Percentiles rank a stretch among this genome's conserved stretches.
Evolutionary conservation across 331 rosid genomes (phyloP).

Genomic region (Rosa hybrid): DNA sequence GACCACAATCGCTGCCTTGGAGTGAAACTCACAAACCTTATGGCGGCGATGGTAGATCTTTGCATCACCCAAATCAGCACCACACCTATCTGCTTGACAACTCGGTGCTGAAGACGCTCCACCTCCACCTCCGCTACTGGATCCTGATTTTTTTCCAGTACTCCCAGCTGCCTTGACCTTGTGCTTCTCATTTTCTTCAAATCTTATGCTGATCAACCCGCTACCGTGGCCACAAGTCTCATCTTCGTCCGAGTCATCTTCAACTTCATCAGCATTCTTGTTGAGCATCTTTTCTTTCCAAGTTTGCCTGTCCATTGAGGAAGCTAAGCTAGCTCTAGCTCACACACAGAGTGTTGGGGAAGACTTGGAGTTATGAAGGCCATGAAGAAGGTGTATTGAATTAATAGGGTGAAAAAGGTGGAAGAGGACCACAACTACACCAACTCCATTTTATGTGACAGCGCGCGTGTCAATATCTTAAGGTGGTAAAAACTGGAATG

Average conservation of each 20-base stretch:
- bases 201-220: conserved; percentile 13
- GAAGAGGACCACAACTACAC: conserved; percentile 55
- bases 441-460: conserved; percentile 31
- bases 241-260: conserved; percentile 65
- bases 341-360: neutral
- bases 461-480: conserved; percentile 20
- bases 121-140: conserved; percentile 35
- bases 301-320: conserved; percentile 53
- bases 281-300: conserved; percentile 38
- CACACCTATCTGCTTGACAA: conserved; percentile 82
- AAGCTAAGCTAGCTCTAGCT: neutral
- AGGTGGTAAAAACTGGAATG: conserved; percentile 26
- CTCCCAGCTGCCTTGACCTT: conserved; percentile 31
- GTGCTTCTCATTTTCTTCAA: conserved; percentile 44
- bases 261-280: conserved; percentile 48
- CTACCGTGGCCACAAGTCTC: conserved; percentile 35
- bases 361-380: conserved; percentile 25
- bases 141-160: conserved; percentile 41
- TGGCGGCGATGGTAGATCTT: conserved; percentile 90
- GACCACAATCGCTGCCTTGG: conserved; percentile 63
- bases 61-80: conserved; percentile 54
- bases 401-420: conserved; percentile 34
- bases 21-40: conserved; percentile 91
- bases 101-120: conserved; percentile 32
- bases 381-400: conserved; percentile 32